Conservation (phyloP, 2,329 filamentous ascomycete genomes). For the Fusarium solani-melongenae region DNA sequence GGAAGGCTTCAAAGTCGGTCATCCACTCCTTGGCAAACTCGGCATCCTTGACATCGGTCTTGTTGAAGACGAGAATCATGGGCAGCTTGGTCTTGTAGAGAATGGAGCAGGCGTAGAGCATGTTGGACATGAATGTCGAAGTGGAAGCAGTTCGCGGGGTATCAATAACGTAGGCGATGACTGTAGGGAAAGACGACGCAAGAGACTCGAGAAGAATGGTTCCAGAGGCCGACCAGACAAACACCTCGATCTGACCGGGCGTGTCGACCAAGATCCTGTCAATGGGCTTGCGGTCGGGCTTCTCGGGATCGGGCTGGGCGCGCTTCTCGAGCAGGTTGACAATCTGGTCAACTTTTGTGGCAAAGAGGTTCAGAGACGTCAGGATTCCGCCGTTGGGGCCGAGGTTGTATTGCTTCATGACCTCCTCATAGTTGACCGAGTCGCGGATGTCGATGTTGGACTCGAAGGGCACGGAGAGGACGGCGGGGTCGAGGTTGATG, state of each 20-base stretch:
- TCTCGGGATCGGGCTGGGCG: constrained; percentile 70
- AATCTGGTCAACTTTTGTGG: constrained; percentile 97
- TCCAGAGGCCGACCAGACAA: constrained; percentile 97
- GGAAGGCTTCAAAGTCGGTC: constrained; percentile 98
- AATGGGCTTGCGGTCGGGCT: constrained; percentile 71
- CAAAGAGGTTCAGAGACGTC: constrained; percentile 94
- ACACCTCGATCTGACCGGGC: constrained; percentile 97
- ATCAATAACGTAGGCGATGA: constrained; percentile 97
- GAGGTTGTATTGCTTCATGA: constrained; percentile 99
- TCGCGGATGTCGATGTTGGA: constrained; percentile 99
- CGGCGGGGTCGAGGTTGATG: constrained; percentile 95
- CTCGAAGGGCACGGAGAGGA: constrained; percentile 92
- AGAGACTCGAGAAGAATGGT: constrained; percentile 93
- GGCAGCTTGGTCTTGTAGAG: constrained; percentile 98
- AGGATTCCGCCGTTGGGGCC: constrained; percentile 97
- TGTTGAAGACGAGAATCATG: constrained; percentile 99
- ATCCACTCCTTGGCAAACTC: constrained; percentile 98
- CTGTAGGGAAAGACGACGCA: constrained; percentile 93
- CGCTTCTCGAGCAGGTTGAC: constrained; percentile 91
- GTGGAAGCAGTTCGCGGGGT: constrained; percentile 93
- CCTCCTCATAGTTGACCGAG: constrained; percentile 98
- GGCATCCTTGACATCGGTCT: constrained; percentile 94
- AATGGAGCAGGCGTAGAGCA: constrained; percentile 98
- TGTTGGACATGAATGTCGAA: constrained; percentile 99
- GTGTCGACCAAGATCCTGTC: constrained; percentile 94